Evolutionary conservation across 169 alveolate genomes (phyloP).

Genomic region (Plasmodium relictum): DNA sequence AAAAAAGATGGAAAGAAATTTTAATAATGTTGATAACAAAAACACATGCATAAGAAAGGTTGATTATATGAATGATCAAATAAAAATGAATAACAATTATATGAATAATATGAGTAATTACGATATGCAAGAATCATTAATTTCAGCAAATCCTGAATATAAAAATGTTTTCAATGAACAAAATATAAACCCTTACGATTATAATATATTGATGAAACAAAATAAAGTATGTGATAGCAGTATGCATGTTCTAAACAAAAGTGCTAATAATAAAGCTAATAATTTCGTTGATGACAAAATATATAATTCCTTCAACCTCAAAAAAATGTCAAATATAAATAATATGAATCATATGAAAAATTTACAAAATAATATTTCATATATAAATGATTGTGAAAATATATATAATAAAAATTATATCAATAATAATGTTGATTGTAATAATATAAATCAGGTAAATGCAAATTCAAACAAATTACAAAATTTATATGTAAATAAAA

Average conservation of each 20-base stretch:
- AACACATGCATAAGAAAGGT: constrained; percentile 19
- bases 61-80: constrained; percentile 18
- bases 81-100: constrained; percentile 15
- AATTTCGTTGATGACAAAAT: neutral
- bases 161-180: constrained; percentile 17
- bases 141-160: constrained; percentile 1
- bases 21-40: constrained; percentile 5
- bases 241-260: neutral
- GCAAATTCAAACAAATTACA: constrained; percentile 6
- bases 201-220: constrained; percentile 21
- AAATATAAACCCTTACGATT: constrained; percentile 17
- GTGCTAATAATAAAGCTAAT: neutral
- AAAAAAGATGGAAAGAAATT: constrained; percentile 36
- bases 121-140: constrained; percentile 10
- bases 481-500: constrained; percentile 4
- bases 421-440: neutral
- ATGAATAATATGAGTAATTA: constrained; percentile 17
- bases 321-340: neutral
- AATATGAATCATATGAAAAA: neutral
- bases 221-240: neutral
- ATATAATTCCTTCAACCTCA: neutral
- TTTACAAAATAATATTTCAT: neutral
- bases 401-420: neutral
- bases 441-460: constrained; percentile 1
- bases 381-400: neutral